Conservation (phyloP, 257 asterid species). For the Mitragyna speciosa region DNA sequence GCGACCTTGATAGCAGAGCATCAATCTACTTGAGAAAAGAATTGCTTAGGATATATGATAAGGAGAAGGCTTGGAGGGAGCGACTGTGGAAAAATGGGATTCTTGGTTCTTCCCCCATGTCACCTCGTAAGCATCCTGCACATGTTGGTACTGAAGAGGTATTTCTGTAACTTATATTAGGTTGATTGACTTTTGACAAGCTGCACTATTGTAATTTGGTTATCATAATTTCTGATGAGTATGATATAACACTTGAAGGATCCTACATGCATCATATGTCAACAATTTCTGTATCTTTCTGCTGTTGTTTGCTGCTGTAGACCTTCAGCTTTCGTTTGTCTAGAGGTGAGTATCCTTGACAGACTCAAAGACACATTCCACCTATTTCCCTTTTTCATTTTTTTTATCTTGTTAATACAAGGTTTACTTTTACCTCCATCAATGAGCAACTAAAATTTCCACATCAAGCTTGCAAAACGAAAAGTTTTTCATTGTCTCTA, state of each 20-base stretch:
- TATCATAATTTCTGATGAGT: slow-evolving; percentile 28
- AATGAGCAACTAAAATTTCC: background rate
- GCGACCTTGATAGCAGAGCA: slow-evolving; percentile 56
- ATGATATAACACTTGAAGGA: slow-evolving; percentile 54
- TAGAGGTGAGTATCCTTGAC: slow-evolving; percentile 62
- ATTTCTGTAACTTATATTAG: slow-evolving; percentile 3
- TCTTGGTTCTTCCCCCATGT: slow-evolving; percentile 61
- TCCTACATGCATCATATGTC: slow-evolving; percentile 85
- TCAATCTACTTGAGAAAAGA: slow-evolving; percentile 64
- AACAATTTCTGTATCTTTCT: slow-evolving; percentile 77
- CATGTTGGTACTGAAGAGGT: slow-evolving; percentile 90
- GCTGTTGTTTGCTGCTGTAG: slow-evolving; percentile 89
- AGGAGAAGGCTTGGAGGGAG: slow-evolving; percentile 83
- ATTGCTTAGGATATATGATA: slow-evolving; percentile 60
- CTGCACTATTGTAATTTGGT: slow-evolving; percentile 10
- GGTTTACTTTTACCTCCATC: background rate
- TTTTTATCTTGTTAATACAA: background rate
- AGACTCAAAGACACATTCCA: background rate
- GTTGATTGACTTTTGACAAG: slow-evolving; percentile 12
- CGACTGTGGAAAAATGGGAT: slow-evolving; percentile 80
- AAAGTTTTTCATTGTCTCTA: background rate
- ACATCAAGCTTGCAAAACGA: background rate
- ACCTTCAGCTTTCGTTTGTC: slow-evolving; percentile 77
- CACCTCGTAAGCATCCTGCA: slow-evolving; percentile 65
- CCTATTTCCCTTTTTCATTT: background rate